Base-by-base conservation (phyloP, 1,139 yeast species). In the Magnusiomyces sp. region DNA sequence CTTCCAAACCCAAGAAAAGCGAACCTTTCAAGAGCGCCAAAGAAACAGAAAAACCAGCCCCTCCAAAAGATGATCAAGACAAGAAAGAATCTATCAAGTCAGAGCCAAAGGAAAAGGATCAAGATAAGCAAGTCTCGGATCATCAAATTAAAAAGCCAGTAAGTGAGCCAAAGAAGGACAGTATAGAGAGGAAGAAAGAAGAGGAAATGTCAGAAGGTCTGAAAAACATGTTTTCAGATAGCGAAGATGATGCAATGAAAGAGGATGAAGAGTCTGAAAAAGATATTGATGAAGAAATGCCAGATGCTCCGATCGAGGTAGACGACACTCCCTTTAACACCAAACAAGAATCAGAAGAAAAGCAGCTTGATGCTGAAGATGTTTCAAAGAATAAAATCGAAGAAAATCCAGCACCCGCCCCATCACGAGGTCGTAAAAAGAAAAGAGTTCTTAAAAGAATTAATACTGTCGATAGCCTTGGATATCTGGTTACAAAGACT, bases 401-500 rank as follows among this genome's bases (percentile, higher is more conserved):
- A 20, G 43, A 44, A 10, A 51, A 46, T 13, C 19, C 14, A 5
- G 14, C 34, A n/a, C 16, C 34, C 14, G 34, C 14, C 20, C 23
- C 10, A 2, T 20, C 46, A 13, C 37, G 20, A 20, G 44, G 48
- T 7, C 40, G 49, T 31, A 46, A 37, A 20, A 40, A 42, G 27
- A 47, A 47, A 42, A 50, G 48, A 23, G 51, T 50, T 29, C 14
- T 47, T 27, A 50, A 50, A 38, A 48, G 45, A 42, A 45, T 44
- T 29, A 50, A 50, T 5, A 50, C 48, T 40, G 43, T 42, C 13
- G 50, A 50, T 32, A 40, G 46, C n/a, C 19, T 43, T 16, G 53
- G 53, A 39, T 50, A 50, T 36, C 31, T 50, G 44, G 50, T 51
- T 29, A 49, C 50, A 19, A 37, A 43, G 20, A 40, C 46, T 29